Base-by-base conservation (phyloP, 176 grass and related monocot genomes). In the Carex littledalei region DNA sequence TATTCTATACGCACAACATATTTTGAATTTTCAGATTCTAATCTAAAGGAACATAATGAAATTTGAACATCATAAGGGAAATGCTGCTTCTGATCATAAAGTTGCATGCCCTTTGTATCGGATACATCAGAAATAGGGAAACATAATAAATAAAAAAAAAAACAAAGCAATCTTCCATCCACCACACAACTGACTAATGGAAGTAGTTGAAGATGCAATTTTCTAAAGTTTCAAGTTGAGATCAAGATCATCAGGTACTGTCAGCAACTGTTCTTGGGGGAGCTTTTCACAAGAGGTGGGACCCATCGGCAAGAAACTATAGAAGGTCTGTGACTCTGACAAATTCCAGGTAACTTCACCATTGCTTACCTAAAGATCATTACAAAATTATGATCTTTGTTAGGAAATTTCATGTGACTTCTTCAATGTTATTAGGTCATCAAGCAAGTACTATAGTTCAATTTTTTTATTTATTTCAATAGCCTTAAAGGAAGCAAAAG, bases 211-310 rank as follows among this genome's bases (percentile, higher is more conserved):
- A 21, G 37, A 83, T 45, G 17, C 54, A 86, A 74, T 62, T 35
- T 72, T 90, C 85, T 87, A 92, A 0, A 95, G 90, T 61, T 89
- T 92, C 79, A 95, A 87, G n/a, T 89, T 91, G 29, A 95, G 75
- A 84, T 95, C 93, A 86, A 95, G 62, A 37, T 56, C 85, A 2
- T 95, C 90, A 0, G 88, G 76, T 65, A 64, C 43, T 39, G 84
- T 78, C 52, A 41, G 50, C 78, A 75, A 87, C 65, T 47, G 74
- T 78, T 89, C 87, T 57, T 35, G 66, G 7, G 76, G 60, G 54
- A 87, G 8, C 16, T 84, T 91, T 58, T 95, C 88, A 14, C 41
- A 78, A 77, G 72, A 59, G 58, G 87, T 86, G 0, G 88, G 90
- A 4, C 88, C 72, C 29, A 83, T 50, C 0, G 93, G 93, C 79